A percentile compares a stretch with the other conserved stretches of the same genome.
Conservation (phyloP, 257 asterid species). For the Rehmannia glutinosa region DNA sequence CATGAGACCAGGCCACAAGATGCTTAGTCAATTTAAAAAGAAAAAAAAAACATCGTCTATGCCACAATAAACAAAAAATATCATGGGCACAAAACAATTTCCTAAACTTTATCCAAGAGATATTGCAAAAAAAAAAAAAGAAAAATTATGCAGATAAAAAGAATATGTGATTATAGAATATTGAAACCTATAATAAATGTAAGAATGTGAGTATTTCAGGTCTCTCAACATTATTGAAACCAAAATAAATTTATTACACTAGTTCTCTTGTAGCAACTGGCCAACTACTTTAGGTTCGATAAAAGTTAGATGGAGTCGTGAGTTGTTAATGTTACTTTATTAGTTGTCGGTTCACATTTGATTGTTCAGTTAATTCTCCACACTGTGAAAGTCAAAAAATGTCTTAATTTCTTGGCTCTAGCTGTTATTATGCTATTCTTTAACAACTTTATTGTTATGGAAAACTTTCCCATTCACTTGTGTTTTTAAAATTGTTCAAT, state of each 20-base stretch:
- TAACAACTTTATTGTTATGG: background rate
- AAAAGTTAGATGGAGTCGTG: slow-evolving; percentile 2
- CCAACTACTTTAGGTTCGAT: slow-evolving; percentile 27
- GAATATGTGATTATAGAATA: background rate
- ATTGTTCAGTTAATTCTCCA: background rate
- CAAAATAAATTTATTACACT: slow-evolving; percentile 2
- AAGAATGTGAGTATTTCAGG: slow-evolving; percentile 10
- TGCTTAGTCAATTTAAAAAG: too few relatives aligned
- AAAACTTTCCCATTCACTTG: background rate
- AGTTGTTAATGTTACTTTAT: slow-evolving; percentile 18
- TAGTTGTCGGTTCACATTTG: slow-evolving; percentile 20
- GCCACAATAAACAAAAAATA: too few relatives aligned
- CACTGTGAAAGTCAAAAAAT: background rate
- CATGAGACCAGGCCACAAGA: too few relatives aligned
- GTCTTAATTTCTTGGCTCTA: background rate
- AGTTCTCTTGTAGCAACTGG: slow-evolving; percentile 13
- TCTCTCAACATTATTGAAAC: too few relatives aligned
- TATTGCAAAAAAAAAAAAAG: background rate
- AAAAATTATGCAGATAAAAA: background rate
- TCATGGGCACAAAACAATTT: too few relatives aligned
- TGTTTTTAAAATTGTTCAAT: too few relatives aligned
- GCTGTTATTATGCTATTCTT: background rate
- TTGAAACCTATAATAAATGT: slow-evolving; percentile 6
- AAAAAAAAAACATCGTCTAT: too few relatives aligned
- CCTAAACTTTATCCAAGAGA: too few relatives aligned